These are phyloP conservation scores for Diospyros kaki DNA, from an alignment of 148 eudicot species.

Conservation along the genomic window DNA sequence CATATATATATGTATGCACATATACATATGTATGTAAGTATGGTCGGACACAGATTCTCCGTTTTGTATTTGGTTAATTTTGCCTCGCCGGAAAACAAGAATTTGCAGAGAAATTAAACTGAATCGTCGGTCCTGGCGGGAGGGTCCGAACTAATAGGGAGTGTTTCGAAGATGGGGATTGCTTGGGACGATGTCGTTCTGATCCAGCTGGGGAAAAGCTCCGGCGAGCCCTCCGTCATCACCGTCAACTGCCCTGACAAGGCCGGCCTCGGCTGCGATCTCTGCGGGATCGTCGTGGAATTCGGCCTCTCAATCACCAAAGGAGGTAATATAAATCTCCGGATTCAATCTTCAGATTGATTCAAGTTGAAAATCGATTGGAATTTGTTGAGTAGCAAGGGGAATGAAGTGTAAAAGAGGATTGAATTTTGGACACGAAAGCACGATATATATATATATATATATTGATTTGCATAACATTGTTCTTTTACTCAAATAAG, in stretches of 20 bases:
- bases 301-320: slow-evolving; percentile 65
- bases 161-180: slow-evolving; percentile 36
- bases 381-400: background rate
- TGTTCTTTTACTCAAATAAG: too few relatives aligned
- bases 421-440: too few relatives aligned
- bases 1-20: too few relatives aligned
- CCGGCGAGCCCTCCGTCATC: slow-evolving; percentile 51
- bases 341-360: background rate
- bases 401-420: background rate
- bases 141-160: too few relatives aligned
- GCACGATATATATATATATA: too few relatives aligned
- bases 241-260: slow-evolving; percentile 81
- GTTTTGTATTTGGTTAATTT: too few relatives aligned
- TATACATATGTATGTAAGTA: too few relatives aligned
- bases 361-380: background rate
- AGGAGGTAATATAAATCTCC: slow-evolving; percentile 42
- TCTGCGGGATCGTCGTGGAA: slow-evolving; percentile 65
- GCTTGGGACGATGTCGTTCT: slow-evolving; percentile 61
- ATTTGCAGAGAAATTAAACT: too few relatives aligned
- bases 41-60: too few relatives aligned
- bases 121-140: too few relatives aligned
- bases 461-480: too few relatives aligned
- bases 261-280: slow-evolving; percentile 71
- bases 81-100: too few relatives aligned
- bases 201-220: slow-evolving; percentile 44